These are phyloP conservation scores for Blepharisma japonicum DNA, from an alignment of 73 alveolate genomes.

Conservation along the genomic window DNA sequence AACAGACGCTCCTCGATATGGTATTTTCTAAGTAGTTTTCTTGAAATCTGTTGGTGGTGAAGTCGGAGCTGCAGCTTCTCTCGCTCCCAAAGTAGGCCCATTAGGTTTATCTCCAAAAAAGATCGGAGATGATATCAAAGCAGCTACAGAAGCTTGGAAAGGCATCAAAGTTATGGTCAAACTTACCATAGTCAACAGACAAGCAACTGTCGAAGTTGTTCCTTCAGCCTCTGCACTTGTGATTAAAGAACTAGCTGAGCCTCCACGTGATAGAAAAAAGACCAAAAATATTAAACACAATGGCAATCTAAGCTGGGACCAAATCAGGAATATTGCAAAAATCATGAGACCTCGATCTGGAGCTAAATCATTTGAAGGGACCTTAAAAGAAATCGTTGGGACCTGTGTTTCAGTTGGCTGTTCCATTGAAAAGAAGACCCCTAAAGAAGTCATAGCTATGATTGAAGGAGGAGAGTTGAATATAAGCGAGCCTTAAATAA, in stretches of 20 bases:
- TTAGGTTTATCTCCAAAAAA: constrained; percentile 69
- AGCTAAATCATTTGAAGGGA: constrained; percentile 48
- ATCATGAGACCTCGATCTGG: constrained; percentile 47
- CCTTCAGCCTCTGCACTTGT: constrained; percentile 66
- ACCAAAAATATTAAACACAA: constrained; percentile 30
- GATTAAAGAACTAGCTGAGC: constrained; percentile 52
- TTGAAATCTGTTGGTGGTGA: constrained; percentile 62
- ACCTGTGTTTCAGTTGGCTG: constrained; percentile 56
- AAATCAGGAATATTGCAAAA: constrained; percentile 54
- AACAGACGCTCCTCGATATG: no score
- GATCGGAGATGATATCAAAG: constrained; percentile 61
- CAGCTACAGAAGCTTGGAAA: constrained; percentile 60
- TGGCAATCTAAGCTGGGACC: constrained; percentile 59
- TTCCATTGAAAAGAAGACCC: constrained; percentile 49
- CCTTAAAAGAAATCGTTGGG: constrained; percentile 58
- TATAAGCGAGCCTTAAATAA: not conserved
- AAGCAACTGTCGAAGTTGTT: constrained; percentile 42
- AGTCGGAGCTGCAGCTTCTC: constrained; percentile 36
- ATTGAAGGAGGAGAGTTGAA: constrained; percentile 49
- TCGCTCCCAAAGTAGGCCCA: constrained; percentile 72
- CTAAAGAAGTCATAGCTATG: constrained; percentile 37
- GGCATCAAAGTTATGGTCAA: constrained; percentile 54
- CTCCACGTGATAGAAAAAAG: constrained; percentile 59
- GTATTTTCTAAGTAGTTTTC: no score
- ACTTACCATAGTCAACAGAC: constrained; percentile 49